Evolutionary conservation across 1,284 basidiomycete species (phyloP).

Genomic region (Fomitopsis pinicola): DNA sequence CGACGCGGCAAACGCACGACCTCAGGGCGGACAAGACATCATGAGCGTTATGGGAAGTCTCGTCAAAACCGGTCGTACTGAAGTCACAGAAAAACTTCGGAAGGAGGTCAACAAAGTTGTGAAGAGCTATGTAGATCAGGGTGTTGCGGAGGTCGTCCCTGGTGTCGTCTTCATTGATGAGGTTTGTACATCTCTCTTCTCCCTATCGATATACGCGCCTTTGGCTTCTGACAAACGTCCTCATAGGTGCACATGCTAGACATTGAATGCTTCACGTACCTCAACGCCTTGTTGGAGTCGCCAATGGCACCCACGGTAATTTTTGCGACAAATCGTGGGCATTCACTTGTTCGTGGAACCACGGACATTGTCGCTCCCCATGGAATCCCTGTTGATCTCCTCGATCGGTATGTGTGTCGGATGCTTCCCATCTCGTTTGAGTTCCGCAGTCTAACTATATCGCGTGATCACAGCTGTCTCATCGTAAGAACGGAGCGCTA

Average conservation of each 20-base stretch:
- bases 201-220: not conserved
- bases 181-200: slow-evolving; percentile 38
- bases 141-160: slow-evolving; percentile 95
- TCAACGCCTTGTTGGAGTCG: slow-evolving; percentile 94
- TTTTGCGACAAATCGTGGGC: slow-evolving; percentile 93
- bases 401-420: slow-evolving; percentile 66
- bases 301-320: slow-evolving; percentile 97
- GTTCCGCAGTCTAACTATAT: slow-evolving; percentile 5
- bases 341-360: slow-evolving; percentile 89
- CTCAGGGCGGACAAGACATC: slow-evolving; percentile 95
- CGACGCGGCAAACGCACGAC: slow-evolving; percentile 95
- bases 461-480: slow-evolving; percentile 62
- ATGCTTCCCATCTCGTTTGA: slow-evolving; percentile 4
- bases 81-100: slow-evolving; percentile 95
- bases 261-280: slow-evolving; percentile 98
- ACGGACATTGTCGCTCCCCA: slow-evolving; percentile 90
- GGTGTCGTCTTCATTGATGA: slow-evolving; percentile 99
- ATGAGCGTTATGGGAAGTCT: slow-evolving; percentile 99
- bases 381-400: slow-evolving; percentile 90
- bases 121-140: slow-evolving; percentile 96
- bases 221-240: not conserved
- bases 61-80: slow-evolving; percentile 91
- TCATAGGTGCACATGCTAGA: slow-evolving; percentile 97
- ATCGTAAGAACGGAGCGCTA: slow-evolving; percentile 94
- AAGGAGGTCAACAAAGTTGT: slow-evolving; percentile 99